A percentile compares a stretch with the other conserved stretches of the same genome.
phyloP scores from a whole-genome alignment of 371 early-diverging fungal genomes.

The Catenaria anguillulae region DNA sequence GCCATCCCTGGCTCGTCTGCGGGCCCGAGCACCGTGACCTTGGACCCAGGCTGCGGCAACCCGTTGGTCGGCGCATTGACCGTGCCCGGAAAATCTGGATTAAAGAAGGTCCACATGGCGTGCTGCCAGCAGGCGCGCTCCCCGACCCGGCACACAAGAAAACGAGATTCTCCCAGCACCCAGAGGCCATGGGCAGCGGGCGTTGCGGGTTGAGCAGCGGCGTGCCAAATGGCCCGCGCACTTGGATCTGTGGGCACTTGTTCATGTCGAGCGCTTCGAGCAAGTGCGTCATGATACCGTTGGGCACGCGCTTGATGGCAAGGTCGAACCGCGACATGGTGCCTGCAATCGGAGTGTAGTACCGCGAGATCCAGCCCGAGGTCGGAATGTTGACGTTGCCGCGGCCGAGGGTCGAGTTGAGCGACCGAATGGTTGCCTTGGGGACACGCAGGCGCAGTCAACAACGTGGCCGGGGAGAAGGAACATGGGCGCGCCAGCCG shows the following conservation, averaged over 20 bases:
- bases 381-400: too few species aligned
- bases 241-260: conserved; percentile 23
- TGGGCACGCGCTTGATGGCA: conserved; percentile 11
- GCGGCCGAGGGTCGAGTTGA: not conserved
- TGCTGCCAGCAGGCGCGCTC: conserved; percentile 9
- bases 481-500: conserved; percentile 13
- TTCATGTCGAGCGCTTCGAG: conserved; percentile 13
- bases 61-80: too few species aligned
- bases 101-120: conserved; percentile 6
- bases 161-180: conserved; percentile 8
- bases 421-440: not conserved
- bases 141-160: conserved; percentile 13
- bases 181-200: conserved; percentile 7
- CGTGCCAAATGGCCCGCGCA: conserved; percentile 27
- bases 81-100: too few species aligned
- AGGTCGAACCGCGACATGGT: conserved; percentile 15
- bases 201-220: conserved; percentile 14
- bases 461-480: conserved; percentile 25
- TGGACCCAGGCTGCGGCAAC: too few species aligned
- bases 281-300: conserved; percentile 10
- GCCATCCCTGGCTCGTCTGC: too few species aligned
- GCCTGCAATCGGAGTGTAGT: conserved; percentile 22
- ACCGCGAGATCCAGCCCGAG: conserved; percentile 13
- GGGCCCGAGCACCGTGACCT: conserved; percentile 6
- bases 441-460: conserved; percentile 16